These are phyloP conservation scores for Pestalotiopsis sp. DNA, from an alignment of 2,329 filamentous ascomycete species.

Conservation along the genomic window DNA sequence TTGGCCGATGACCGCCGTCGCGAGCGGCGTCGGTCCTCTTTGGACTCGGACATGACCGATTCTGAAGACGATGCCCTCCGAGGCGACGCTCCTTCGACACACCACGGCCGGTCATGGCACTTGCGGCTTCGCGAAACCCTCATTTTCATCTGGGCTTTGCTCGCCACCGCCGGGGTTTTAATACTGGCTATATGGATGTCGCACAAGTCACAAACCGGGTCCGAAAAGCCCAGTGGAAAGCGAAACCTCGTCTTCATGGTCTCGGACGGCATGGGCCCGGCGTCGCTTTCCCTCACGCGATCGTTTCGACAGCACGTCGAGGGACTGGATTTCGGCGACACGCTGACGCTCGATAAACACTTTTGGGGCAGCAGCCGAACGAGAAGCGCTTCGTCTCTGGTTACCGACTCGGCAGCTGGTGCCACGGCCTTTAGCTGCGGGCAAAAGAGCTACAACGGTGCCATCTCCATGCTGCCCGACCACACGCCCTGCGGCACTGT, in stretches of 20 bases:
- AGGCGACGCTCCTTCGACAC: constrained; percentile 28
- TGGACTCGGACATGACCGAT: constrained; percentile 21
- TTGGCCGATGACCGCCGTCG: constrained; percentile 28
- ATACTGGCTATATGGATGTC: constrained; percentile 78
- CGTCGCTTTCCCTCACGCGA: constrained; percentile 83
- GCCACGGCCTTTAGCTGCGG: constrained; percentile 95
- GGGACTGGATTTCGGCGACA: constrained; percentile 73
- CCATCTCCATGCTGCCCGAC: constrained; percentile 87
- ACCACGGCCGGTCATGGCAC: constrained; percentile 28
- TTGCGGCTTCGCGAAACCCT: constrained; percentile 68
- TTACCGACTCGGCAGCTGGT: constrained; percentile 96
- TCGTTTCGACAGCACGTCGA: constrained; percentile 81
- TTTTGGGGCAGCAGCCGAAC: constrained; percentile 91
- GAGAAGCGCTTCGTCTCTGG: constrained; percentile 77
- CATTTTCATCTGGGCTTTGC: constrained; percentile 79
- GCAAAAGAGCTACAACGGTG: constrained; percentile 93
- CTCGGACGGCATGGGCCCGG: constrained; percentile 96
- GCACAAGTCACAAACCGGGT: constrained; percentile 62
- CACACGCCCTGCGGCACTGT: constrained; percentile 87
- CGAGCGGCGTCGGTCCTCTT: constrained; percentile 24
- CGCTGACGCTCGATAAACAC: constrained; percentile 81
- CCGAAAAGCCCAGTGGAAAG: constrained; percentile 60
- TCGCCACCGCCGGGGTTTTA: constrained; percentile 79
- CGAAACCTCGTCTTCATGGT: constrained; percentile 99
- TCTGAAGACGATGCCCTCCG: constrained; percentile 39